These are phyloP conservation scores for Dryas drummondii DNA, from an alignment of 306 rosid genomes.

Conservation along the genomic window DNA sequence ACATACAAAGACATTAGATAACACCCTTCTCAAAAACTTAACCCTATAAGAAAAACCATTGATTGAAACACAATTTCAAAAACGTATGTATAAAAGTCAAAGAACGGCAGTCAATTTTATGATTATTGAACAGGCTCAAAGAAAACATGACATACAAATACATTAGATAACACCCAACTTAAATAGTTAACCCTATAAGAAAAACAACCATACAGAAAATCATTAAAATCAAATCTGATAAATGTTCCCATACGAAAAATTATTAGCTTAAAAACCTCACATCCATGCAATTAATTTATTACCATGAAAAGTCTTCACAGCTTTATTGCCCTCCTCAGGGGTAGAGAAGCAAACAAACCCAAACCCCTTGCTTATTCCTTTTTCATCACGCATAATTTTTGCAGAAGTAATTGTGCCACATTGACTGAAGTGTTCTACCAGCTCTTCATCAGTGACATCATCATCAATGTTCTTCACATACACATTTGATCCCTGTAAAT, in stretches of 20 bases:
- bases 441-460: slow-evolving; percentile 61
- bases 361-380: slow-evolving; percentile 82
- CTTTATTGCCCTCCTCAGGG: slow-evolving; percentile 85
- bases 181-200: too few species aligned
- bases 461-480: slow-evolving; percentile 91
- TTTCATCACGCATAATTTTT: slow-evolving; percentile 73
- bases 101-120: background rate
- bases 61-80: background rate
- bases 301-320: slow-evolving; percentile 82
- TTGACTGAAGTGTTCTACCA: slow-evolving; percentile 55
- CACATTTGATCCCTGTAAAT: slow-evolving; percentile 69
- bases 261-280: background rate
- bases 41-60: background rate
- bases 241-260: background rate
- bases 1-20: background rate
- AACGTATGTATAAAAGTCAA: background rate
- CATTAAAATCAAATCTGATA: background rate
- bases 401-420: slow-evolving; percentile 86
- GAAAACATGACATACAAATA: too few species aligned
- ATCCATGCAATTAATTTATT: slow-evolving; percentile 29
- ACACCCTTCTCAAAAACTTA: background rate
- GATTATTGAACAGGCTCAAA: background rate
- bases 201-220: too few species aligned
- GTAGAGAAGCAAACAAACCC: slow-evolving; percentile 88
- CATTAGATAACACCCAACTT: too few species aligned